Conservation (phyloP, 768 basidiomycete species). For the Agaricus sinodeliciosus region DNA sequence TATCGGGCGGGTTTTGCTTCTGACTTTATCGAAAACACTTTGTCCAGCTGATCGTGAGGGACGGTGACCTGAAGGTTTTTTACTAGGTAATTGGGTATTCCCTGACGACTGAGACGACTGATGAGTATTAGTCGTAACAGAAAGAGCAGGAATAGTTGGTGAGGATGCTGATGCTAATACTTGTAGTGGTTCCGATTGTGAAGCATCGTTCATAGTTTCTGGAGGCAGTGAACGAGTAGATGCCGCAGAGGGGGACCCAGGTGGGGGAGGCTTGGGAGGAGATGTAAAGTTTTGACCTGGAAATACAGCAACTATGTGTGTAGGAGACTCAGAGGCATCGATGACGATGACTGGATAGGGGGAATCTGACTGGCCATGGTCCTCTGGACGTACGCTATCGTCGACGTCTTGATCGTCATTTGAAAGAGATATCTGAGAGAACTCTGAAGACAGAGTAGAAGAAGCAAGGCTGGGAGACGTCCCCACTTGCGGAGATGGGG, state of each 20-base stretch:
- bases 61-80: slow-evolving; percentile 31
- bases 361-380: slow-evolving; percentile 9
- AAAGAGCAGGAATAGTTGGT: slow-evolving; percentile 6
- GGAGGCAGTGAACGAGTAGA: slow-evolving; percentile 10
- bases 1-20: slow-evolving; percentile 77
- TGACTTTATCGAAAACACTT: slow-evolving; percentile 68
- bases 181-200: neutral
- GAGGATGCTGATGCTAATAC: slow-evolving; percentile 8
- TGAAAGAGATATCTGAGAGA: slow-evolving; percentile 33
- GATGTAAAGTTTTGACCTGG: slow-evolving; percentile 3
- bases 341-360: slow-evolving; percentile 39
- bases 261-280: neutral
- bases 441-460: slow-evolving; percentile 25
- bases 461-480: slow-evolving; percentile 16
- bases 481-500: neutral
- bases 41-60: slow-evolving; percentile 54
- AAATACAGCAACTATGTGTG: slow-evolving; percentile 19
- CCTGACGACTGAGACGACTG: slow-evolving; percentile 13
- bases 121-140: slow-evolving; percentile 10
- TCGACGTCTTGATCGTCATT: neutral
- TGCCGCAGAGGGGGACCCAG: slow-evolving; percentile 9
- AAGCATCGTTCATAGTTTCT: neutral
- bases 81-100: slow-evolving; percentile 10
- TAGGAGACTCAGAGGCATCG: slow-evolving; percentile 31
- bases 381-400: neutral